Conservation (phyloP, 176 grass and related monocot genomes). For the Bromus sterilis region DNA sequence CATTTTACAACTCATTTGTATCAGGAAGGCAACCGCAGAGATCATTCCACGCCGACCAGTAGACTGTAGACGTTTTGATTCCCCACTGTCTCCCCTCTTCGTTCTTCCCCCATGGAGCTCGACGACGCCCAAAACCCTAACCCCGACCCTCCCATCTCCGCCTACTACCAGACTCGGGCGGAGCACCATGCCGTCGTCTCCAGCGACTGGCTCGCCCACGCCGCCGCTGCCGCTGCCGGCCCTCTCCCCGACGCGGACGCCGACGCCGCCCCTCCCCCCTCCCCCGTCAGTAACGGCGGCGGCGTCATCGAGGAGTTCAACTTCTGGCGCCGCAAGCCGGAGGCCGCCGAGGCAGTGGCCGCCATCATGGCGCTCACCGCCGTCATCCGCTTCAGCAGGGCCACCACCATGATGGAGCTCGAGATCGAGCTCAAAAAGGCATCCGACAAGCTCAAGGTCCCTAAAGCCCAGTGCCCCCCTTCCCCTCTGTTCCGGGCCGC, state of each 20-base stretch:
- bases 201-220: slow-evolving; percentile 84
- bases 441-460: slow-evolving; percentile 82
- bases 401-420: slow-evolving; percentile 97
- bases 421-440: slow-evolving; percentile 98
- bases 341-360: slow-evolving; percentile 82
- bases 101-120: slow-evolving; percentile 38
- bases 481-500: neutral
- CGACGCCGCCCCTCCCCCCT: neutral
- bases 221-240: slow-evolving; percentile 46
- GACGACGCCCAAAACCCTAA: slow-evolving; percentile 40
- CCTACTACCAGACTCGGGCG: slow-evolving; percentile 90
- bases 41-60: too few relatives aligned
- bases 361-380: slow-evolving; percentile 90
- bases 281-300: slow-evolving; percentile 18
- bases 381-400: slow-evolving; percentile 76
- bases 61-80: too few relatives aligned
- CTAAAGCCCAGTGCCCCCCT: neutral
- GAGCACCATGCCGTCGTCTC: slow-evolving; percentile 80
- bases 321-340: slow-evolving; percentile 89
- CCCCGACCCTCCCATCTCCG: slow-evolving; percentile 50
- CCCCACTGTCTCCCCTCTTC: too few relatives aligned
- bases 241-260: neutral
- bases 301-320: slow-evolving; percentile 93
- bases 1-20: too few relatives aligned
- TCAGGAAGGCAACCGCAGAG: too few relatives aligned